Evolutionary conservation across 495 filamentous ascomycete genomes (phyloP), one percentile per base, ranked within the genome.

Genomic region (Hypomontagnella submonticulosa): DNA sequence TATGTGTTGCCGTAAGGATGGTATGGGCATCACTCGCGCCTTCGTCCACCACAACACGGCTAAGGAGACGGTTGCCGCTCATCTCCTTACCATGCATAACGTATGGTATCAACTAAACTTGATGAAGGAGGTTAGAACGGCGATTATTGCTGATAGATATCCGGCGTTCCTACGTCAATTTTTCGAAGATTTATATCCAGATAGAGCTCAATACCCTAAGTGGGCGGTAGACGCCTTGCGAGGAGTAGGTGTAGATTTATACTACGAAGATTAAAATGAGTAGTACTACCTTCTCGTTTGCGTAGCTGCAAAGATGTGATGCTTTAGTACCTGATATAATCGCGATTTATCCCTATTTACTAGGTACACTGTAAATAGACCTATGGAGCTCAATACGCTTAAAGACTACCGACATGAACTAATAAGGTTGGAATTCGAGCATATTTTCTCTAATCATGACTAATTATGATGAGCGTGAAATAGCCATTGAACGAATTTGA

Each of bases 61-160:
- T 2, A 99, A 99, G 74, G 95, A 98, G 79, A 98, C 95, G 5
- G 95, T 90, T 0, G 94, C 93, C 9, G 95, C 96, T 15, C 95
- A 99, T 81, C 77, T 99, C 75, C 78, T 99, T 33, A 96, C 92
- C 0, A 89, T 97, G 65, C 95, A 99, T 76, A 98, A 99, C 74
- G 92, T 98, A 19, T 90, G 92, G 72, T 96, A 94, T 70, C 85
- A 96, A 64, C 82, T 99, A 23, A 81, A 85, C 44, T 75, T 99
- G 63, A 97, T 98, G 93, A 78, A 80, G 10, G 77, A 81, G 40
- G 88, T 86, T 1, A 83, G 92, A 59, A 78, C 90, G 53, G 89
- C 95, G 20, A 94, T 99, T 69, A 73, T 97, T 8, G 90, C 90
- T 47, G 92, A 96, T 73, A 75, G 81, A 50, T 97, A 88, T 77